Evolutionary conservation across 2,329 filamentous ascomycete genomes (phyloP), one percentile per base, ranked within the genome.

Genomic region (Stagonosporopsis rhizophila): DNA sequence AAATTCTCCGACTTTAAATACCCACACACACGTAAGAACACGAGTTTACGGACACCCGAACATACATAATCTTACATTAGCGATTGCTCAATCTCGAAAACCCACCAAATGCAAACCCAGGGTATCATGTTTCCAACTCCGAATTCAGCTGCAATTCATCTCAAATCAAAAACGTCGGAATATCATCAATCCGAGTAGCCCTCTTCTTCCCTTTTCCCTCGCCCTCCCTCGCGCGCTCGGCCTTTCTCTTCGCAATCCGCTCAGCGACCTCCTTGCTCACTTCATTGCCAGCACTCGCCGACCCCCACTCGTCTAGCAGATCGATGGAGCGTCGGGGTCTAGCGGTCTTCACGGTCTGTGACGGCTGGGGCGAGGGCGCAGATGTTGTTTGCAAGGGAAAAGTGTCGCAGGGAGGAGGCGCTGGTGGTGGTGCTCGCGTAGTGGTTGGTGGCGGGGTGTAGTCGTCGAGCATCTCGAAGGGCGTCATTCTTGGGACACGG

Each of bases 151-250:
- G 23, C 34, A 14, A n/a, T 11, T 11, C 22, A 28, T 19, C 4
- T 67, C 44, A 81, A 51, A 79, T 71, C 23, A 80, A 56, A 51
- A 81, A 81, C 1, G 77, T 80, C 11, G 79, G 79, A 52, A 81
- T 78, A 51, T 77, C 75, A 44, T 76, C 73, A n/a, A 71, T 41
- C 34, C 61, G 61, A 20, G 67, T 65, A 23, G 53, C 54, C 40
- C 67, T 70, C 52, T 38, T 69, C 66, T 25, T 67, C 61, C 12
- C 65, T 61, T 15, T 69, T 63, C 5, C 69, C 63, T 66, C 62
- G 4, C 68, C 66, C 2, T 66, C 66, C 25, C 60, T 65, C 55
- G 65, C 57, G 39, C 59, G 58, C 52, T 72, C 64, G 44, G 67
- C 59, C 56, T 71, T 69, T 47, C 73, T 61, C 59, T 74, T 72